Conservation (phyloP, 2,329 filamentous ascomycete species). For the Xylaria multiplex region DNA sequence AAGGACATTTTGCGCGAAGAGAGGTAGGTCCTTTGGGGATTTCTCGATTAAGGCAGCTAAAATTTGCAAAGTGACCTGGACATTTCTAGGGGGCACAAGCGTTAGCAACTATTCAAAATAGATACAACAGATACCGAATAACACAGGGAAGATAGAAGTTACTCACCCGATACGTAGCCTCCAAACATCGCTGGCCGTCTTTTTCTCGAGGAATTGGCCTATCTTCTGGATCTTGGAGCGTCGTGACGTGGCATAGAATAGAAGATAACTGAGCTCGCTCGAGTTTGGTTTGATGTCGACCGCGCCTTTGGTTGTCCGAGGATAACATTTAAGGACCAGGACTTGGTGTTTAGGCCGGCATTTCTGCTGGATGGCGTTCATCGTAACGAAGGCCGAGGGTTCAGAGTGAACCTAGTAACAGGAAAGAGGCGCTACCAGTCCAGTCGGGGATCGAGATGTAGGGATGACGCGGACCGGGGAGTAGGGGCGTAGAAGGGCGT, state of each 20-base stretch:
- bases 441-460: slow-evolving; percentile 10
- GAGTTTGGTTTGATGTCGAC: slow-evolving; percentile 96
- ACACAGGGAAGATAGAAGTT: neutral
- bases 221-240: slow-evolving; percentile 97
- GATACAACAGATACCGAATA: neutral
- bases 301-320: slow-evolving; percentile 87
- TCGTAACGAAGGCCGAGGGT: slow-evolving; percentile 50
- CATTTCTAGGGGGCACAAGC: slow-evolving; percentile 68
- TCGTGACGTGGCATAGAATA: slow-evolving; percentile 95
- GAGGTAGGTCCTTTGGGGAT: slow-evolving; percentile 85
- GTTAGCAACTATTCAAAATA: slow-evolving; percentile 18
- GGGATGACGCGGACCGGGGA: slow-evolving; percentile 14
- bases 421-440: slow-evolving; percentile 21
- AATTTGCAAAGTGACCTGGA: slow-evolving; percentile 94
- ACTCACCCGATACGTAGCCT: slow-evolving; percentile 83
- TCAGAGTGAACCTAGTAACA: slow-evolving; percentile 34
- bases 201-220: slow-evolving; percentile 92
- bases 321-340: slow-evolving; percentile 95
- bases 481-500: slow-evolving; percentile 1
- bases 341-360: slow-evolving; percentile 96
- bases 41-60: slow-evolving; percentile 92
- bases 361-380: slow-evolving; percentile 73
- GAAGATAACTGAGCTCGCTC: slow-evolving; percentile 94
- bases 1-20: slow-evolving; percentile 87
- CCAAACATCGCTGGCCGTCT: slow-evolving; percentile 91